These are phyloP conservation scores for Passalora sequoiae DNA, from an alignment of 2,329 filamentous ascomycete genomes.

Conservation along the genomic window DNA sequence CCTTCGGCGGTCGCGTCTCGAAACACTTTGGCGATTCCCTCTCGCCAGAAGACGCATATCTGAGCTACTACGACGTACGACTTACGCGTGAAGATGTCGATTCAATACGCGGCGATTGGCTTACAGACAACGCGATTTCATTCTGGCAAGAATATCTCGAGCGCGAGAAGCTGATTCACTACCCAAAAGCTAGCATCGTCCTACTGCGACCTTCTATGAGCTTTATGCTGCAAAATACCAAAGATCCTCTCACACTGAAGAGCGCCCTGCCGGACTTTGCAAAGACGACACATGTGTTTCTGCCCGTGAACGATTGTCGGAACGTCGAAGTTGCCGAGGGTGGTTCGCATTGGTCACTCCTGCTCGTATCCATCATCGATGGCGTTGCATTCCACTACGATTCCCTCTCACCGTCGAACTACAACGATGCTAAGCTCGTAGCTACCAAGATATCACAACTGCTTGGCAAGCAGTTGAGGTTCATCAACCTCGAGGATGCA, in stretches of 20 bases:
- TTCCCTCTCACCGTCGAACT: conserved; percentile 71
- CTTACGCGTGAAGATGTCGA: conserved; percentile 88
- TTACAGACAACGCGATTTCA: conserved; percentile 94
- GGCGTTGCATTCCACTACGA: conserved; percentile 96
- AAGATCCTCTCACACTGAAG: conserved; percentile 51
- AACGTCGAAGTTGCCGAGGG: conserved; percentile 75
- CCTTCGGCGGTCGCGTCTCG: conserved; percentile 50
- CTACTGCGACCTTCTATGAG: conserved; percentile 90
- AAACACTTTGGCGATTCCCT: conserved; percentile 49
- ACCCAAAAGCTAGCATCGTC: conserved; percentile 77
- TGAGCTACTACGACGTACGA: conserved; percentile 58
- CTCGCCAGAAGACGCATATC: conserved; percentile 61
- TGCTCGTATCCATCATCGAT: conserved; percentile 84
- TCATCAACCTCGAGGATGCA: conserved; percentile 75
- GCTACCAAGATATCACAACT: conserved; percentile 65
- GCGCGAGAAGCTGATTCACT: conserved; percentile 74
- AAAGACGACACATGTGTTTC: conserved; percentile 82
- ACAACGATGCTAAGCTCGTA: conserved; percentile 64
- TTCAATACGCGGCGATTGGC: conserved; percentile 84
- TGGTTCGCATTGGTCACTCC: conserved; percentile 88
- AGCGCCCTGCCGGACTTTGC: conserved; percentile 75
- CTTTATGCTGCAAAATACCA: conserved; percentile 77
- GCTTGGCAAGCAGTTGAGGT: conserved; percentile 62
- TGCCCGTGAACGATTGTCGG: conserved; percentile 86
- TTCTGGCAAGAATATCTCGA: conserved; percentile 99